Evolutionary conservation across 768 basidiomycete species (phyloP).

Genomic region (Cyathus striatus): DNA sequence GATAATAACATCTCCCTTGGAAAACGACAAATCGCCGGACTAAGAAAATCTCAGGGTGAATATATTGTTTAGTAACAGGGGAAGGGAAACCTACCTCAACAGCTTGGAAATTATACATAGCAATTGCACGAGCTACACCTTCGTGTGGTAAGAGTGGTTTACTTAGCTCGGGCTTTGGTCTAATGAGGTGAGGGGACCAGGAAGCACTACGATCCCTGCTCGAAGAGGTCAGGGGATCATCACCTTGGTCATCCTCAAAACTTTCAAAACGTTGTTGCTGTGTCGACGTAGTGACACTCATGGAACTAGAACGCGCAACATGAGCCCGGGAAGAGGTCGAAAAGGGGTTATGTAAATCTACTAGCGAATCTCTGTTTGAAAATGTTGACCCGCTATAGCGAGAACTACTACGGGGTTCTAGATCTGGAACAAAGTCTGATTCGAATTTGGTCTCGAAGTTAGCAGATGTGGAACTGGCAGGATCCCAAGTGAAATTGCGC

Average conservation of each 20-base stretch:
- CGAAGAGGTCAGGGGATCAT: not conserved
- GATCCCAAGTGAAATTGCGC: constrained; percentile 27
- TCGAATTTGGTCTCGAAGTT: constrained; percentile 40
- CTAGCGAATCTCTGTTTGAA: constrained; percentile 8
- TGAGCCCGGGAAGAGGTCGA: not conserved
- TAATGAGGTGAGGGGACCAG: constrained; percentile 20
- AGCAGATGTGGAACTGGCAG: constrained; percentile 15
- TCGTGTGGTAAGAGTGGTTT: constrained; percentile 46
- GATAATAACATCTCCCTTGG: constrained; percentile 69
- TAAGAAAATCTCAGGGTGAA: constrained; percentile 19
- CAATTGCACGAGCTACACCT: constrained; percentile 69
- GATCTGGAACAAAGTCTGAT: constrained; percentile 32
- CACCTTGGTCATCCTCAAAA: not conserved
- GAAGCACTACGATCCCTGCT: not conserved
- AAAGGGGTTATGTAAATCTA: constrained; percentile 2
- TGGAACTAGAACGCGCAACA: constrained; percentile 1
- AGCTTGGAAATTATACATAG: constrained; percentile 68
- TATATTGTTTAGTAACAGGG: constrained; percentile 2
- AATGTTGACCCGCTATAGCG: constrained; percentile 22
- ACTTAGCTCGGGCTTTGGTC: constrained; percentile 44
- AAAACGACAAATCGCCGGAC: constrained; percentile 72
- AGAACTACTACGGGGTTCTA: constrained; percentile 13
- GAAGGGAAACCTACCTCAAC: constrained; percentile 48
- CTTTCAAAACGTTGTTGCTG: not conserved
- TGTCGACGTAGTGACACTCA: not conserved